A percentile compares a stretch with the other conserved stretches of the same genome.
phyloP scores from a whole-genome alignment of 2,329 filamentous ascomycete species.

The Rutstroemia sp. region DNA sequence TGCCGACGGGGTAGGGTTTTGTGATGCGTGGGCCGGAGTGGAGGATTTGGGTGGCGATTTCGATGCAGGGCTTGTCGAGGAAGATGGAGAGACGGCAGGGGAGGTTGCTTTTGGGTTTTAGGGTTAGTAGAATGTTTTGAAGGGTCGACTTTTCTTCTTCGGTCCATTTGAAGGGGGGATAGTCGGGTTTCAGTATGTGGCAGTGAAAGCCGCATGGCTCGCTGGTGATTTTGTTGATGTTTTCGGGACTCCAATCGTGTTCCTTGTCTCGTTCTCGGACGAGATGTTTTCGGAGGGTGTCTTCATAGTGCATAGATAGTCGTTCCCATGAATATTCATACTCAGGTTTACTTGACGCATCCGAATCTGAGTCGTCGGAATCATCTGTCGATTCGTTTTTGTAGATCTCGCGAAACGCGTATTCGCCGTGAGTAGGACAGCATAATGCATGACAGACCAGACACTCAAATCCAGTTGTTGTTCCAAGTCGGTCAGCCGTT shows the following conservation, averaged over 20 bases:
- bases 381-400: slow-evolving; percentile 12
- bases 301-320: slow-evolving; percentile 15
- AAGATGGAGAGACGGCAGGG: slow-evolving; percentile 22
- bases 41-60: slow-evolving; percentile 18
- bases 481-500: slow-evolving; percentile 14
- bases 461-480: slow-evolving; percentile 21
- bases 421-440: slow-evolving; percentile 27
- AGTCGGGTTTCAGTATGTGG: background rate
- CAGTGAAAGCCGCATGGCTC: background rate
- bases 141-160: background rate
- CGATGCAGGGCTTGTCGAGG: slow-evolving; percentile 23
- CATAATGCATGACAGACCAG: slow-evolving; percentile 23
- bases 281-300: slow-evolving; percentile 17
- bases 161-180: background rate
- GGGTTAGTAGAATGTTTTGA: slow-evolving; percentile 13
- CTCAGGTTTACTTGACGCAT: slow-evolving; percentile 5
- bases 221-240: background rate
- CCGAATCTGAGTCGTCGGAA: background rate
- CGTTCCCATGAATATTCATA: slow-evolving; percentile 14
- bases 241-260: background rate
- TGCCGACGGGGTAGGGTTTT: background rate
- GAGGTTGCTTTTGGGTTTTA: slow-evolving; percentile 11
- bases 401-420: slow-evolving; percentile 5
- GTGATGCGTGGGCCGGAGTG: background rate
- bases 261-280: slow-evolving; percentile 1